These are phyloP conservation scores for Neoarthrinium moseri DNA, from an alignment of 2,329 filamentous ascomycete species.

Conservation along the genomic window DNA sequence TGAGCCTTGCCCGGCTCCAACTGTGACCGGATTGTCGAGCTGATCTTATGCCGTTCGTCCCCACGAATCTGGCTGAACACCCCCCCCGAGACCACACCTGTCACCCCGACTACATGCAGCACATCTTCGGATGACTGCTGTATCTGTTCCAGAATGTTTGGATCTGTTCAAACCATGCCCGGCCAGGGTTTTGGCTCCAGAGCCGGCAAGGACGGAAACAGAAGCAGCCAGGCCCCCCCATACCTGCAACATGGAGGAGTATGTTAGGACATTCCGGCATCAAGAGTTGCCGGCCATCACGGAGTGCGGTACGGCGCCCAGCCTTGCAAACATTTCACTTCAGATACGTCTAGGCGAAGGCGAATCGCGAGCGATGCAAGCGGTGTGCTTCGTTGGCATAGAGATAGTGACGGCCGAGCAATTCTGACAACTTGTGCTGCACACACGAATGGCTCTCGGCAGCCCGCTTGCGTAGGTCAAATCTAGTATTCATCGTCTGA, in stretches of 20 bases:
- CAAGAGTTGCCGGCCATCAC: not conserved
- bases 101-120: constrained; percentile 16
- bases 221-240: too few relatives aligned
- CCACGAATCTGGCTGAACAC: constrained; percentile 23
- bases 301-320: too few relatives aligned
- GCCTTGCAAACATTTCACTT: too few relatives aligned
- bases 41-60: constrained; percentile 45
- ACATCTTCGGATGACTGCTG: constrained; percentile 27
- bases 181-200: constrained; percentile 6
- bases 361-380: too few relatives aligned
- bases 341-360: too few relatives aligned
- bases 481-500: not conserved
- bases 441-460: too few relatives aligned
- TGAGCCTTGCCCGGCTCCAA: constrained; percentile 30
- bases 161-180: constrained; percentile 19
- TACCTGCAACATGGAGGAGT: constrained; percentile 9
- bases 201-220: not conserved
- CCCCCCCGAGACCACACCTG: constrained; percentile 24
- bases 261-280: constrained; percentile 1
- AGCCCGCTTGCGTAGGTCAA: not conserved
- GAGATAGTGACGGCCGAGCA: not conserved
- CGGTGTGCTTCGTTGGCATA: too few relatives aligned
- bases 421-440: too few relatives aligned
- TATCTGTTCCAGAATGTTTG: constrained; percentile 26
- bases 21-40: constrained; percentile 47